Base-by-base conservation (phyloP, 352 stramenopile species). In the Phytophthora foliorum region DNA sequence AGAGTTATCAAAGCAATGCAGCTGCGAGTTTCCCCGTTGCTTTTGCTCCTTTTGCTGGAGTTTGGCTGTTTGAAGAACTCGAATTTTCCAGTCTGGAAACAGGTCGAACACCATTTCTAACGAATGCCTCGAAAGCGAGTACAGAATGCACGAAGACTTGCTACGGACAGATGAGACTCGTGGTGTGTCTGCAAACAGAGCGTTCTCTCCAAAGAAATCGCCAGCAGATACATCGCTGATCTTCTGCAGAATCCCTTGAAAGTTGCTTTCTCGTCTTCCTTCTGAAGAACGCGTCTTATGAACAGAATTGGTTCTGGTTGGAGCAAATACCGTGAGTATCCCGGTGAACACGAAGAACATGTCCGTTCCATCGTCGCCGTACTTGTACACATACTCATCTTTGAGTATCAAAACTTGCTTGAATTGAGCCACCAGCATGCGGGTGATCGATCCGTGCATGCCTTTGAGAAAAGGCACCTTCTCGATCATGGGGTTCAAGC, bases 281-380 rank as follows among this genome's bases (percentile, higher is more conserved):
- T 57, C 41, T 0, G 24, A 54, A 10, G 13, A 1, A 2, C 1
- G 50, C 27, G 45, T 24, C 8, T 32, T 48, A 3, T n/a, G 10
- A 4, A 60, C 14, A 19, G 53, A 6, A 10, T 61, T 27, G 6
- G n/a, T 62, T 31, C 34, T n/a, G 11, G 17, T 41, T 9, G 49
- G 25, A 2, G n/a, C 32, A 32, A 80, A 57, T n/a, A 78, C 53
- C 7, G 63, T 58, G 22, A 88, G 39, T 19, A 74, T 57, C 5
- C 80, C 80, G 11, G 80, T 78, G 48, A 81, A 86, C 17, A 88
- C 70, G 53, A 88, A 84, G 57, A 65, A 88, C 75, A 88, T 86
- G 25, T 88, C 80, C n/a, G 53, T 82, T 13, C 80, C 77, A 9
- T 74, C 57, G 24, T 84, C 75, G 2, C 69, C 65, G 21, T 72